Conservation (phyloP, 495 filamentous ascomycete species). For the Lepidopterella palustris region DNA sequence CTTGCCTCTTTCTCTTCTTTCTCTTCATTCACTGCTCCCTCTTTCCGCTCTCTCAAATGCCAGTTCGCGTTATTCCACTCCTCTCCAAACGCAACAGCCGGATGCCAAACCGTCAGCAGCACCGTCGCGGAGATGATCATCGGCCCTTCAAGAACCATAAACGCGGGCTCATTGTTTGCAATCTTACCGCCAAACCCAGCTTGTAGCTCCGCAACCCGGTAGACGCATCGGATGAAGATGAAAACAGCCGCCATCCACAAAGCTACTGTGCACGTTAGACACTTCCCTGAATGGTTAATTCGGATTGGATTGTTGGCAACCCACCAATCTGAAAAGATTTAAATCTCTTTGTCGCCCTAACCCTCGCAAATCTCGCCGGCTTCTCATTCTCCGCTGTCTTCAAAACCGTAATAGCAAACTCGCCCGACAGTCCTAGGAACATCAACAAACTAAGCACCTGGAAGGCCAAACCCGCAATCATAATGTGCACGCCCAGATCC, state of each 20-base stretch:
- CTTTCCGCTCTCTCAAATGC: too few relatives aligned
- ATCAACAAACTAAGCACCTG: conserved; percentile 47
- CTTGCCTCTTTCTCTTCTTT: too few relatives aligned
- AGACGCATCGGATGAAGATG: conserved; percentile 55
- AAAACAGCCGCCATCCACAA: conserved; percentile 48
- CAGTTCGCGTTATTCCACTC: not conserved
- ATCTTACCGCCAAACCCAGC: conserved; percentile 50
- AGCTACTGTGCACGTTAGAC: too few relatives aligned
- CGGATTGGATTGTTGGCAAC: too few relatives aligned
- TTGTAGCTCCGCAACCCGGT: conserved; percentile 55
- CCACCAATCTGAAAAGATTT: conserved; percentile 33
- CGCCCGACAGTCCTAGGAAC: conserved; percentile 48
- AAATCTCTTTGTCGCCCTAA: not conserved
- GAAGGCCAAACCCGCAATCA: conserved; percentile 56
- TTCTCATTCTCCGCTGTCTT: not conserved
- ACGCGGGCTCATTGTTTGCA: conserved; percentile 51
- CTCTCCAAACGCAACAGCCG: conserved; percentile 33
- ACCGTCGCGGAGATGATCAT: conserved; percentile 57
- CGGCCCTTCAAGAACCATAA: conserved; percentile 64
- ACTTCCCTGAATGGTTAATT: too few relatives aligned
- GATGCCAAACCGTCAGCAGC: conserved; percentile 53
- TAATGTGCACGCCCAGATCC: conserved; percentile 50
- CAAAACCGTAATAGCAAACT: not conserved
- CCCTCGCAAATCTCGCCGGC: not conserved
- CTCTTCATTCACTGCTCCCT: too few relatives aligned